These are phyloP conservation scores for Nakaseomyces kungkrabaensis DNA, from an alignment of 1,139 yeast species.

Conservation along the genomic window DNA sequence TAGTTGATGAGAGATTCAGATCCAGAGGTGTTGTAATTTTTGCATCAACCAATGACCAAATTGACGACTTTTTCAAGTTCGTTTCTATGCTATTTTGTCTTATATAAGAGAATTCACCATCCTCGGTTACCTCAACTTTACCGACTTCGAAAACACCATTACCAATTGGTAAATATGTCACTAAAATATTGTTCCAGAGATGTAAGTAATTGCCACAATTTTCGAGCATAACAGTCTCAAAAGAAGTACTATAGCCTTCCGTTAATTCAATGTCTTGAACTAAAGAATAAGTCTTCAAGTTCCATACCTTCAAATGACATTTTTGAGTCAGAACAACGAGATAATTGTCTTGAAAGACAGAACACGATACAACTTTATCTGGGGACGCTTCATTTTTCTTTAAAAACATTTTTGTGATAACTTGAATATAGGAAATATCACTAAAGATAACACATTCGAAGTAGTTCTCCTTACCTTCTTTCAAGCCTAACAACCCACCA, in stretches of 20 bases:
- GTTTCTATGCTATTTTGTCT: conserved; percentile 13
- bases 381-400: conserved; percentile 9
- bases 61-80: conserved; percentile 30
- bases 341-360: conserved; percentile 14
- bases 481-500: conserved; percentile 56
- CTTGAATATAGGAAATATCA: conserved; percentile 44
- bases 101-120: conserved; percentile 11
- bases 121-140: conserved; percentile 25
- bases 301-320: conserved; percentile 45
- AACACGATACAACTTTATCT: conserved; percentile 21
- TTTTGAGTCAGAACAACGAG: conserved; percentile 23
- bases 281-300: conserved; percentile 33
- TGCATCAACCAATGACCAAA: conserved; percentile 41
- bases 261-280: conserved; percentile 30
- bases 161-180: conserved; percentile 36
- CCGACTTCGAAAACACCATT: conserved; percentile 38
- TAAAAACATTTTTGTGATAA: conserved; percentile 29
- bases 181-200: conserved; percentile 19
- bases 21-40: conserved; percentile 25
- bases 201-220: conserved; percentile 18
- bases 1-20: conserved; percentile 11
- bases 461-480: conserved; percentile 33
- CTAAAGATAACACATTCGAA: conserved; percentile 45
- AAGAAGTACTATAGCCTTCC: conserved; percentile 13
- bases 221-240: conserved; percentile 15